These are phyloP conservation scores for Cryptococcus maquisensis DNA, from an alignment of 1,284 basidiomycete species.

Conservation along the genomic window DNA sequence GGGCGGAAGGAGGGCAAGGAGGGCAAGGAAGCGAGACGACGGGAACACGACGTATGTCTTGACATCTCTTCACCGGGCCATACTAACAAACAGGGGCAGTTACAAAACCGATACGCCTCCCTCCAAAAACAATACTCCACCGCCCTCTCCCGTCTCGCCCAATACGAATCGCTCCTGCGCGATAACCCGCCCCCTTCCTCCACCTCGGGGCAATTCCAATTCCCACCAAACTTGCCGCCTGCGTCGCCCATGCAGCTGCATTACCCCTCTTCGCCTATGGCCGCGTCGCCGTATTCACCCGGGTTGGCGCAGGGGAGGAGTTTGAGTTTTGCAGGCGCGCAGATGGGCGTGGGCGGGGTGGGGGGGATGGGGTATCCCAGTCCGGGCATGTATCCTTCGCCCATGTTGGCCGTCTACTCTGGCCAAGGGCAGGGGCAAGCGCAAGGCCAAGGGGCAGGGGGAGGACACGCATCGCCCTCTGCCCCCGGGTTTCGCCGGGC, in stretches of 20 bases:
- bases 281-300: too few species aligned
- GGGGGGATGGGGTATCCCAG: slow-evolving; percentile 16
- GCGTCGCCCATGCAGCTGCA: slow-evolving; percentile 11
- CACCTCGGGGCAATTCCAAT: too few species aligned
- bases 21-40: slow-evolving; percentile 24
- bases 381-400: slow-evolving; percentile 31
- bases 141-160: slow-evolving; percentile 7
- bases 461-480: too few species aligned
- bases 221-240: slow-evolving; percentile 1
- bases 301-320: too few species aligned
- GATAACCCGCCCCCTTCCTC: not conserved
- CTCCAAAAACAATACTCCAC: slow-evolving; percentile 9
- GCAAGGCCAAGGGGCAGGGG: too few species aligned
- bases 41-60: slow-evolving; percentile 39
- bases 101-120: slow-evolving; percentile 9
- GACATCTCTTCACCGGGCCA: slow-evolving; percentile 4
- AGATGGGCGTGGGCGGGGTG: too few species aligned
- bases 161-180: slow-evolving; percentile 10
- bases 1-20: slow-evolving; percentile 22
- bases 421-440: too few species aligned
- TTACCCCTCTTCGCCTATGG: too few species aligned
- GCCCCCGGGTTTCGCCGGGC: too few species aligned
- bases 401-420: slow-evolving; percentile 6
- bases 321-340: too few species aligned
- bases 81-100: slow-evolving; percentile 14